phyloP scores from a whole-genome alignment of 345 rosid species.

The Populus ilicifolia region DNA sequence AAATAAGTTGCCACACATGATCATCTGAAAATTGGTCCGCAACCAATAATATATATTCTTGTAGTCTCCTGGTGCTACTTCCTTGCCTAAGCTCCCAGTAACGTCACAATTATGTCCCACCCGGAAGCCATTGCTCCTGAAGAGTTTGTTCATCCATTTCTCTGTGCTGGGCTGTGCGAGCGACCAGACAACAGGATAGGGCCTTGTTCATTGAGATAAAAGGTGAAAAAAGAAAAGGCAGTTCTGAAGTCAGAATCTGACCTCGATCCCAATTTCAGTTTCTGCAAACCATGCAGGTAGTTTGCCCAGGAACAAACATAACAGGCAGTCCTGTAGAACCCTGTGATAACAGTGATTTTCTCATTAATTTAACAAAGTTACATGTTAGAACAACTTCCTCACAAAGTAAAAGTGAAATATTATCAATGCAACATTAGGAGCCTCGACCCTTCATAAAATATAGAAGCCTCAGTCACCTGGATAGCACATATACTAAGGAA shows the following conservation, averaged over 20 bases:
- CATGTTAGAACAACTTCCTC: not conserved
- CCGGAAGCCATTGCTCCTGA: constrained; percentile 64
- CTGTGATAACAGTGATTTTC: not conserved
- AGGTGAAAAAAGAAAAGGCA: not conserved
- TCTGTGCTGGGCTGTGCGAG: constrained; percentile 43
- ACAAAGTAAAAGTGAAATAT: too few species aligned
- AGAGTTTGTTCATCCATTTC: constrained; percentile 58
- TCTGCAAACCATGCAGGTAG: constrained; percentile 57
- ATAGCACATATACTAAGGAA: constrained; percentile 79
- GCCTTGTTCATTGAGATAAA: not conserved
- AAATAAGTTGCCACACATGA: constrained; percentile 50
- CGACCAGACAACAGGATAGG: constrained; percentile 7
- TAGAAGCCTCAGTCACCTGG: constrained; percentile 50
- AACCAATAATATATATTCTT: constrained; percentile 44
- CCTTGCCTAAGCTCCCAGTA: constrained; percentile 54
- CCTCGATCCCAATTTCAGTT: constrained; percentile 54
- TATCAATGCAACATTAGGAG: not conserved
- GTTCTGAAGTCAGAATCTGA: constrained; percentile 14
- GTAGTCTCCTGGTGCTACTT: constrained; percentile 36
- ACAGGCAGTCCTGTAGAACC: constrained; percentile 54
- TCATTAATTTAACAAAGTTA: constrained; percentile 7
- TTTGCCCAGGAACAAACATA: constrained; percentile 65
- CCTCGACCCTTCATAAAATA: not conserved
- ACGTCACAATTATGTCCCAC: constrained; percentile 45
- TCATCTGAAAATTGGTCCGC: constrained; percentile 89